Evolutionary conservation across 768 basidiomycete genomes (phyloP).

Genomic region (Hygrophorus pudorinus): DNA sequence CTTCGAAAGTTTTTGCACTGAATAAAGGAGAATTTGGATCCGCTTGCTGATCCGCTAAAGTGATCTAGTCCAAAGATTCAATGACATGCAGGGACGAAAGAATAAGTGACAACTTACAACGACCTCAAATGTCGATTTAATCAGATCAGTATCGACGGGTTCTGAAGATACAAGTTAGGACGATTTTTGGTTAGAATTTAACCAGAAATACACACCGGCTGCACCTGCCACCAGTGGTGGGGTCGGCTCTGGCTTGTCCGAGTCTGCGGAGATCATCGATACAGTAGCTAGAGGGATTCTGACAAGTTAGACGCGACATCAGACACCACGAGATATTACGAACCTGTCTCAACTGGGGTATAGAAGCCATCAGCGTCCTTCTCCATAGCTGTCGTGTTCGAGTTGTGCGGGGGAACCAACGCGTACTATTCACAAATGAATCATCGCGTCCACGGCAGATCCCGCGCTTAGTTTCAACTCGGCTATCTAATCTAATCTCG

Average conservation of each 20-base stretch:
- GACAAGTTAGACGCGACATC: slow-evolving; percentile 7
- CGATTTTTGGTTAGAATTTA: neutral
- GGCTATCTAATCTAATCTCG: neutral
- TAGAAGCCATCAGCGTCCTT: slow-evolving; percentile 81
- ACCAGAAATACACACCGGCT: neutral
- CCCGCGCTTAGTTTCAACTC: neutral
- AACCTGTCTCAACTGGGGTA: slow-evolving; percentile 36
- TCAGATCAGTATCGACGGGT: slow-evolving; percentile 41
- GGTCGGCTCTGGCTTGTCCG: slow-evolving; percentile 3
- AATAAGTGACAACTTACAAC: slow-evolving; percentile 35
- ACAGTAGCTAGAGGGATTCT: neutral
- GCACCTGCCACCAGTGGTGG: too few species aligned
- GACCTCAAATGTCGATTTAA: slow-evolving; percentile 78
- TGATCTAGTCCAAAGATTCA: slow-evolving; percentile 48
- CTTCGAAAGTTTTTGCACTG: slow-evolving; percentile 91
- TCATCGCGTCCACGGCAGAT: neutral
- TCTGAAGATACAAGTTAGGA: neutral
- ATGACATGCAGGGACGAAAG: slow-evolving; percentile 4
- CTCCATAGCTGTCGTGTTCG: slow-evolving; percentile 35
- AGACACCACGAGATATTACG: slow-evolving; percentile 1
- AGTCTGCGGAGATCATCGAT: slow-evolving; percentile 1
- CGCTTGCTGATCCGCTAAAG: slow-evolving; percentile 90
- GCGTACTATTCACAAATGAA: neutral
- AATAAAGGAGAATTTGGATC: slow-evolving; percentile 94
- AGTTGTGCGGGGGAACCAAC: neutral